These are phyloP conservation scores for Isabelozyma gotoi DNA, from an alignment of 805 yeast genomes.

Conservation along the genomic window DNA sequence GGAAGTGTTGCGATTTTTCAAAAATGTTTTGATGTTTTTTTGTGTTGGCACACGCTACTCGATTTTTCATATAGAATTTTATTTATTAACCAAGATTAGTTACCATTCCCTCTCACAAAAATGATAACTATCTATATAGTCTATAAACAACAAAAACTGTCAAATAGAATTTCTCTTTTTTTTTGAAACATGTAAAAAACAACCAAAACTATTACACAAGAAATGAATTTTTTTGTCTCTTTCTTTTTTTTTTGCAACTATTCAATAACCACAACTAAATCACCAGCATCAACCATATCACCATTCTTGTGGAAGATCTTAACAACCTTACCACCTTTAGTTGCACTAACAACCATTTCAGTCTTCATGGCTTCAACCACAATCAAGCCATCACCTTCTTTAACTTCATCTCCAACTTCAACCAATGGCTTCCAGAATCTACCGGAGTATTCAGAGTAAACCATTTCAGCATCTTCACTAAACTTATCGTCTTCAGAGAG, in stretches of 20 bases:
- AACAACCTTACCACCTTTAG: conserved; percentile 67
- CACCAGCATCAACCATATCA: conserved; percentile 97
- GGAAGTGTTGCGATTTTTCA: background rate
- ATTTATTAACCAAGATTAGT: background rate
- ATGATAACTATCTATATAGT: background rate
- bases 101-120: background rate
- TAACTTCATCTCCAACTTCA: conserved; percentile 71
- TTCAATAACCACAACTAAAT: conserved; percentile 80
- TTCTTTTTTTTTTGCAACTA: conserved; percentile 9
- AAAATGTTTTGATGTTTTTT: background rate
- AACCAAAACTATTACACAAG: background rate
- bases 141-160: background rate
- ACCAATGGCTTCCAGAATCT: conserved; percentile 94
- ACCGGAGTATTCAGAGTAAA: conserved; percentile 95
- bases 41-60: no score
- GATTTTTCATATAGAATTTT: no score
- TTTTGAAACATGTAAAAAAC: no score
- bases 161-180: no score
- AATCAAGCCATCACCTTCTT: conserved; percentile 74
- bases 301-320: conserved; percentile 81
- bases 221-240: background rate
- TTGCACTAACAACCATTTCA: conserved; percentile 84
- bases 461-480: conserved; percentile 77
- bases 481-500: conserved; percentile 51
- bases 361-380: conserved; percentile 99